Evolutionary conservation across 2,329 filamentous ascomycete species (phyloP).

Genomic region (Pseudomassariella vexata): DNA sequence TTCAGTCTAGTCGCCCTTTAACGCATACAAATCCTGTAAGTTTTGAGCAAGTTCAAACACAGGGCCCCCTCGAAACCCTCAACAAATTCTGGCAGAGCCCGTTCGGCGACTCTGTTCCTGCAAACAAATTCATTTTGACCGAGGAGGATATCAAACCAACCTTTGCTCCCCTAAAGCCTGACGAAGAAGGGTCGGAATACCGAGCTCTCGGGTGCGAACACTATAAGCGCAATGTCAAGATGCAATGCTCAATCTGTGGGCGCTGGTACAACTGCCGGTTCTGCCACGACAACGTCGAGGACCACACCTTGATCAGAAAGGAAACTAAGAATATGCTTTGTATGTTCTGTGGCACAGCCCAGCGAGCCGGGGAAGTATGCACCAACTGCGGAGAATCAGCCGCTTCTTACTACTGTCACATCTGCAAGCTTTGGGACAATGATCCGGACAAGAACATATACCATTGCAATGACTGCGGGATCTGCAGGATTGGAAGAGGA

Average conservation of each 20-base stretch:
- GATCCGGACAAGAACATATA: slow-evolving; percentile 88
- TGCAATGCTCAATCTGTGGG: slow-evolving; percentile 85
- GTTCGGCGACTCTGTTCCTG: slow-evolving; percentile 29
- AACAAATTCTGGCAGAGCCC: slow-evolving; percentile 55
- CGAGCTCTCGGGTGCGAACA: slow-evolving; percentile 75
- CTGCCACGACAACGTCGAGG: slow-evolving; percentile 81
- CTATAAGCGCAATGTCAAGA: slow-evolving; percentile 92
- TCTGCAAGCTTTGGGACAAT: slow-evolving; percentile 97
- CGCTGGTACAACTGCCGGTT: slow-evolving; percentile 94
- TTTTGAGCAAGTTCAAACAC: slow-evolving; percentile 34
- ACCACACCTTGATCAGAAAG: slow-evolving; percentile 71
- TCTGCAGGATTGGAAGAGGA: slow-evolving; percentile 85
- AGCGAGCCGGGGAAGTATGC: slow-evolving; percentile 75
- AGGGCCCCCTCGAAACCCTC: slow-evolving; percentile 45
- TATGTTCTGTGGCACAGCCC: slow-evolving; percentile 86
- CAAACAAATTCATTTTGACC: slow-evolving; percentile 44
- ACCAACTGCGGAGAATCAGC: slow-evolving; percentile 68
- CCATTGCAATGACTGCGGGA: slow-evolving; percentile 92
- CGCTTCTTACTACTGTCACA: slow-evolving; percentile 86
- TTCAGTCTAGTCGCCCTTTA: slow-evolving; percentile 22
- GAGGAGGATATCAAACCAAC: slow-evolving; percentile 62
- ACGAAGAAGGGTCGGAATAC: slow-evolving; percentile 27
- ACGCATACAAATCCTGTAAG: slow-evolving; percentile 31
- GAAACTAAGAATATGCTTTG: slow-evolving; percentile 95
- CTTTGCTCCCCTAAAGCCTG: slow-evolving; percentile 52